Conservation (phyloP, 768 basidiomycete species). For the Auricularia sp. region DNA sequence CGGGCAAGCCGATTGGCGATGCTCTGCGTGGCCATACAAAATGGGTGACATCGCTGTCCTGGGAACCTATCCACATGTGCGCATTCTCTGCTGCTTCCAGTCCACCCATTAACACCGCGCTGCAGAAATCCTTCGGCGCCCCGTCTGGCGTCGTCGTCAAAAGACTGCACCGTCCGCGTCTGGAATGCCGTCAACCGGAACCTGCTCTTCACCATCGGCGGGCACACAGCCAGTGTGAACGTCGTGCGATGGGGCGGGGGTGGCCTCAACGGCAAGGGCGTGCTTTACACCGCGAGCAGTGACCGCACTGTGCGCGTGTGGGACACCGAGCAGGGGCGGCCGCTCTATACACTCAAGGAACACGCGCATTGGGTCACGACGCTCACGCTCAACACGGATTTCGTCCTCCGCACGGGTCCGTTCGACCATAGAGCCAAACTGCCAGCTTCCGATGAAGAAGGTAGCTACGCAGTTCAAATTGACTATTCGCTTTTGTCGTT, state of each 20-base stretch:
- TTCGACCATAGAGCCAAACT: constrained; percentile 82
- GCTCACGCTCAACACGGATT: constrained; percentile 89
- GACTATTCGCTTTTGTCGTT: not conserved
- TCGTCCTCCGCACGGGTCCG: constrained; percentile 87
- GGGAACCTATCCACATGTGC: constrained; percentile 92
- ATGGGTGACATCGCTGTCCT: constrained; percentile 90
- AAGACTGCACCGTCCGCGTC: constrained; percentile 91
- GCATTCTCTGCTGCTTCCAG: constrained; percentile 1
- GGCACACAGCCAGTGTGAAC: constrained; percentile 90
- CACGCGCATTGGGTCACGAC: constrained; percentile 99
- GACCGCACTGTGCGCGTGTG: constrained; percentile 92
- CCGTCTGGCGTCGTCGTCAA: constrained; percentile 88
- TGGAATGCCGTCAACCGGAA: constrained; percentile 72
- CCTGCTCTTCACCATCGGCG: constrained; percentile 78
- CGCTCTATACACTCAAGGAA: constrained; percentile 77
- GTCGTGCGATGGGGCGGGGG: constrained; percentile 95
- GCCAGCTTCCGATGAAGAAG: constrained; percentile 74
- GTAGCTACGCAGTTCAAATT: constrained; percentile 29
- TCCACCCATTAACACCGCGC: constrained; percentile 6
- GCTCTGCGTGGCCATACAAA: constrained; percentile 89
- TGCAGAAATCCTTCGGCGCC: constrained; percentile 65
- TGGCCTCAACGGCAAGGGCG: constrained; percentile 45
- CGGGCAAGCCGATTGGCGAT: constrained; percentile 80
- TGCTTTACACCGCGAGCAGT: constrained; percentile 90
- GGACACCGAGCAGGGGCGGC: constrained; percentile 86